Evolutionary conservation across 352 stramenopile species (phyloP).

Genomic region (Globisporangium alternatum): DNA sequence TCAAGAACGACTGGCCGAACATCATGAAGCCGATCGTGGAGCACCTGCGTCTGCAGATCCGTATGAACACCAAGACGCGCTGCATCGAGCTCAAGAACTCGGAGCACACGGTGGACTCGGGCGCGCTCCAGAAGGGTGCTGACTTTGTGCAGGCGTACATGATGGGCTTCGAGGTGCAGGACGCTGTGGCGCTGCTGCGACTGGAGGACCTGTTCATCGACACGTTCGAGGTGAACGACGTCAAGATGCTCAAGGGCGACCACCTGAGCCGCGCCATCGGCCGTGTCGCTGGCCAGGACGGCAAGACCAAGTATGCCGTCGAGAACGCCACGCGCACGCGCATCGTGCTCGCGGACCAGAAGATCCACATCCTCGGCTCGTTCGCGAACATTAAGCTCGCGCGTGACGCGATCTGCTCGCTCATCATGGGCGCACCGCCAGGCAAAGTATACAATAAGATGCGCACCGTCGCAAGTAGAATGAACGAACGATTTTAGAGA

Average conservation of each 20-base stretch:
- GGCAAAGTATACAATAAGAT: constrained; percentile 99
- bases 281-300: constrained; percentile 97
- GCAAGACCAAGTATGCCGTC: constrained; percentile 99
- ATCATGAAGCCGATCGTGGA: constrained; percentile 98
- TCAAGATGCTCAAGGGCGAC: constrained; percentile 97
- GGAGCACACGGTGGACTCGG: constrained; percentile 91
- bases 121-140: constrained; percentile 95
- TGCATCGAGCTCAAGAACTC: constrained; percentile 98
- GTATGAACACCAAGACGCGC: constrained; percentile 99
- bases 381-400: constrained; percentile 99
- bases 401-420: constrained; percentile 86
- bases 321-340: constrained; percentile 99
- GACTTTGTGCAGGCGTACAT: constrained; percentile 99
- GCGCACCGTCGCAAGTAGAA: constrained; percentile 97
- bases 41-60: constrained; percentile 97
- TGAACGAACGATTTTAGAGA: constrained; percentile 96
- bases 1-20: constrained; percentile 99
- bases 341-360: constrained; percentile 98
- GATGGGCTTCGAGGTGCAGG: constrained; percentile 99
- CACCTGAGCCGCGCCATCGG: constrained; percentile 98
- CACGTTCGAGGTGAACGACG: constrained; percentile 98
- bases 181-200: constrained; percentile 96
- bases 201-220: constrained; percentile 99
- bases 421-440: constrained; percentile 96
- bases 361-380: constrained; percentile 98